Evolutionary conservation across 2,329 filamentous ascomycete species (phyloP).

Genomic region (Aureobasidium uvarum): DNA sequence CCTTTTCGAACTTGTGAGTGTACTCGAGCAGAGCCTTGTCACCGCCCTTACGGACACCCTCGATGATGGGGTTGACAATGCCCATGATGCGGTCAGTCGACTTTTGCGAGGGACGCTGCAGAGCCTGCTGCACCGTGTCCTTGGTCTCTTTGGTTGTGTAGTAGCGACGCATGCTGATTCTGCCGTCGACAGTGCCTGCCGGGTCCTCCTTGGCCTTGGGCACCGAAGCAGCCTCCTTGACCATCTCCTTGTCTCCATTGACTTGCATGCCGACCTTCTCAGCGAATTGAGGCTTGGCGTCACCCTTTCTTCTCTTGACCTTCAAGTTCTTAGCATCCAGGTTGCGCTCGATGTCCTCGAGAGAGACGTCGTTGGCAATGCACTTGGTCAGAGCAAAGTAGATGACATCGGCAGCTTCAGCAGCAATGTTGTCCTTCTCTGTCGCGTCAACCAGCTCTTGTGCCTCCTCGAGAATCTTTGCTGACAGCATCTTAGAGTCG

Average conservation of each 20-base stretch:
- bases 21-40: conserved; percentile 88
- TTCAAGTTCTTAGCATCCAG: conserved; percentile 94
- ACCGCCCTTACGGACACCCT: conserved; percentile 77
- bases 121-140: conserved; percentile 66
- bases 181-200: conserved; percentile 51
- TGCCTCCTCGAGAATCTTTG: conserved; percentile 98
- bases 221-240: conserved; percentile 54
- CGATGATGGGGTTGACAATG: conserved; percentile 88
- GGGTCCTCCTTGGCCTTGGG: conserved; percentile 54
- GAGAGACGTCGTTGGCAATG: conserved; percentile 74
- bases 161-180: conserved; percentile 80
- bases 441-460: conserved; percentile 89
- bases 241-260: conserved; percentile 42
- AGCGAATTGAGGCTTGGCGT: conserved; percentile 91
- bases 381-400: conserved; percentile 96
- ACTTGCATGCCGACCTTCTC: conserved; percentile 69
- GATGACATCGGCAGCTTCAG: conserved; percentile 90
- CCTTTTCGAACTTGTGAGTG: conserved; percentile 98
- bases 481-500: conserved; percentile 81
- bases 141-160: conserved; percentile 64
- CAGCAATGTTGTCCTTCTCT: conserved; percentile 78
- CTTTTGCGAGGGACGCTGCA: conserved; percentile 88
- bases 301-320: conserved; percentile 87
- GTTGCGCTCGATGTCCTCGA: conserved; percentile 88
- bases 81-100: conserved; percentile 92